phyloP scores from a whole-genome alignment of 768 basidiomycete genomes.

The Suillus plorans region DNA sequence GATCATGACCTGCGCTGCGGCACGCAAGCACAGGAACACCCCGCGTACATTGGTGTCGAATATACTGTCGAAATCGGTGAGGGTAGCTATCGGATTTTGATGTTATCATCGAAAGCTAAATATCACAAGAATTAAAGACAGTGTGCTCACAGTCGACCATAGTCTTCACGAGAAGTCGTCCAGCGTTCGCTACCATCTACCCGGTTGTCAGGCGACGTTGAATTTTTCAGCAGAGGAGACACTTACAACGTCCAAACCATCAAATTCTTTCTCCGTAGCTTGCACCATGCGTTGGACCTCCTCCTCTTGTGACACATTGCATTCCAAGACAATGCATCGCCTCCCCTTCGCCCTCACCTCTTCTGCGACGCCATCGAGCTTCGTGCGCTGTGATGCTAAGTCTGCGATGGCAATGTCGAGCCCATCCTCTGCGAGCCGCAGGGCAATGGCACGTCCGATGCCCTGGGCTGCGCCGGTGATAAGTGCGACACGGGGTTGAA shows the following conservation, averaged over 20 bases:
- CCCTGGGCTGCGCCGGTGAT: slow-evolving; percentile 36
- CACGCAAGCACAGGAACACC: slow-evolving; percentile 39
- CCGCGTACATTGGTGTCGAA: slow-evolving; percentile 37
- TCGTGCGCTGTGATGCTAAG: slow-evolving; percentile 12
- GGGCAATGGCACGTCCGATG: slow-evolving; percentile 32
- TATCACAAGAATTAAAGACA: background rate
- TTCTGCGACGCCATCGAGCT: slow-evolving; percentile 21
- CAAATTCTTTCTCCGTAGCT: slow-evolving; percentile 24
- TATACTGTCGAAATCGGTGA: slow-evolving; percentile 30
- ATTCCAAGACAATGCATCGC: slow-evolving; percentile 17
- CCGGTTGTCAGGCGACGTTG: background rate
- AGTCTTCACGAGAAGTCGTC: background rate
- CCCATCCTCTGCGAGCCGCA: slow-evolving; percentile 33
- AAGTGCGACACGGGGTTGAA: slow-evolving; percentile 13
- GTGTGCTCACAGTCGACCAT: background rate
- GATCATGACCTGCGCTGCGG: slow-evolving; percentile 44
- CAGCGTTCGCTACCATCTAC: slow-evolving; percentile 9
- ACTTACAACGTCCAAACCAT: slow-evolving; percentile 32
- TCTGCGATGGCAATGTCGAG: slow-evolving; percentile 34
- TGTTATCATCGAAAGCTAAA: background rate
- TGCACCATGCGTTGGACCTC: slow-evolving; percentile 30
- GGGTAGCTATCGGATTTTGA: background rate
- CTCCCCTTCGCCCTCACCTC: slow-evolving; percentile 27
- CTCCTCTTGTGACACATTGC: slow-evolving; percentile 29
- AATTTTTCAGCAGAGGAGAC: background rate